Evolutionary conservation across 257 asterid species (phyloP), one percentile per base, ranked within the genome.

Genomic region (Paraleonurus japonicus): DNA sequence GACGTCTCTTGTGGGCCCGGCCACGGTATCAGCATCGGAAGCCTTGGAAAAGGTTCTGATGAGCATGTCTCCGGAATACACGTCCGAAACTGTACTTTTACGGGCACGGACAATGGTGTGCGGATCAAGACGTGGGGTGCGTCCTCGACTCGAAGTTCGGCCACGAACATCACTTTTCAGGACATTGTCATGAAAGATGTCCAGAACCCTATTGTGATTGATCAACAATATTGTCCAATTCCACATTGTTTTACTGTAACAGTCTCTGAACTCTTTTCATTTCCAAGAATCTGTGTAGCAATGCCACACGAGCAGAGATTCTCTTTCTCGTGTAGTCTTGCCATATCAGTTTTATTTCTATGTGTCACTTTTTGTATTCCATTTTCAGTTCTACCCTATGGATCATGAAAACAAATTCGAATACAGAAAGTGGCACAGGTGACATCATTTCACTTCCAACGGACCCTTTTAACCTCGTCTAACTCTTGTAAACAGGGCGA

Each of bases 51-150:
- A 33, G 32, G 62, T 65, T 74, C 55, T 8, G 68, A 63, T 1
- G 85, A 88, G 23, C 57, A 63, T 10, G 94, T 88, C n/a, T 9
- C 61, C 2, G 81, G 78, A 1, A 68, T 90, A 20, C 58, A 63
- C 1, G 84, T 85, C 3, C 47, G 57, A 11, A 84, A 86, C 73
- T 70, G 86, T 78, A 81, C 82, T 0, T 86, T 90, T 28, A 20
- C 26, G 1, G 81, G 81, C 1, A 71, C 94, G 1, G 81, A 82
- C n/a, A 88, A 88, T 32, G 97, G 96, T 2, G 83, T 82, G 26
- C 77, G 97, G 78, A 85, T 90, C 71, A 90, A 90, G 79, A 90
- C 97, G 2, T 86, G 93, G 93, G 84, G 93, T 89, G 79, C 87
- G 0, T 74, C 85, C 1, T 84, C 96, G 2, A 9, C 26, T 15